Conservation (phyloP, 2,329 filamentous ascomycete genomes). For the Pseudopyricularia javanii region DNA sequence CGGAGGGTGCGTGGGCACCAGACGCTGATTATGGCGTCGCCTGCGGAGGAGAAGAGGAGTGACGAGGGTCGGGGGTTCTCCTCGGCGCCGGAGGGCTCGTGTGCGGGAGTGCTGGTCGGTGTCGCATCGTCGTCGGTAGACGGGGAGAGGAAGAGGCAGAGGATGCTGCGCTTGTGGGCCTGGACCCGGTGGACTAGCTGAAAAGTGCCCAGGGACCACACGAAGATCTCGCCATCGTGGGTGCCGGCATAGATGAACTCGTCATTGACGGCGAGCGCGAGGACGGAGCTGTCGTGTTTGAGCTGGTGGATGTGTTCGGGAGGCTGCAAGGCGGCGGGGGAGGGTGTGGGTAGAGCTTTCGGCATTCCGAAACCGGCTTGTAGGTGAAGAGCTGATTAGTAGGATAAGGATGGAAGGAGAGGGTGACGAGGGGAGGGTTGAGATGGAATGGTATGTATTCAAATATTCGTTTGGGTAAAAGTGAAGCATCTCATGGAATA, state of each 20-base stretch:
- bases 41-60: constrained; percentile 82
- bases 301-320: constrained; percentile 66
- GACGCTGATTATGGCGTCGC: constrained; percentile 87
- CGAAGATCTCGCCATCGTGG: constrained; percentile 83
- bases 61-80: neutral
- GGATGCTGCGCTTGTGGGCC: constrained; percentile 82
- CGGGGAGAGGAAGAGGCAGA: constrained; percentile 73
- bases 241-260: constrained; percentile 83
- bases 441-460: too few relatives aligned
- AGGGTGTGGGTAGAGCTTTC: neutral
- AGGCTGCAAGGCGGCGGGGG: constrained; percentile 5
- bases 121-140: constrained; percentile 30
- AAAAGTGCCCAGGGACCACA: constrained; percentile 84
- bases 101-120: neutral
- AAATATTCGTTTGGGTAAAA: too few relatives aligned
- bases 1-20: constrained; percentile 72
- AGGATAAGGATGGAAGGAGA: neutral
- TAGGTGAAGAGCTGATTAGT: neutral
- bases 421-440: too few relatives aligned
- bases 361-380: neutral
- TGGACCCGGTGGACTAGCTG: constrained; percentile 68
- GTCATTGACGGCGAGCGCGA: constrained; percentile 71
- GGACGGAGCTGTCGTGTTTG: constrained; percentile 64
- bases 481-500: too few relatives aligned
- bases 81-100: constrained; percentile 27